phyloP scores from a whole-genome alignment of 805 yeast genomes.

The Osmozyma mogii region DNA sequence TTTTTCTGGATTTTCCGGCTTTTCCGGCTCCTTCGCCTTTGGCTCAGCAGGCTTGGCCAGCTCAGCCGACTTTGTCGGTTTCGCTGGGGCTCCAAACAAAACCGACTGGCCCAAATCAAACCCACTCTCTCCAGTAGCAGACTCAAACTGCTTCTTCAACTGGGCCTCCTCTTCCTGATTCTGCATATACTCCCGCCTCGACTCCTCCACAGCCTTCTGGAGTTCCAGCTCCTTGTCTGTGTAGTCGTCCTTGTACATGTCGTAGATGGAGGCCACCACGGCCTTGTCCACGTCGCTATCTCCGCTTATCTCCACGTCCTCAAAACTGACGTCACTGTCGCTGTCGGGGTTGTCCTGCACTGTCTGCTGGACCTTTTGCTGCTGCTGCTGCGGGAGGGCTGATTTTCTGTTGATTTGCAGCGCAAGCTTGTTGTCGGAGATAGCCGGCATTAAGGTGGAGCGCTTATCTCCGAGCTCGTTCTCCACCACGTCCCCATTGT shows the following conservation, averaged over 20 bases:
- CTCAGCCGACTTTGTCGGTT: background rate
- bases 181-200: background rate
- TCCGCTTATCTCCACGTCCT: constrained; percentile 14
- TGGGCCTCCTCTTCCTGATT: constrained; percentile 11
- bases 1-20: constrained; percentile 13
- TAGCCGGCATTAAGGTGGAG: background rate
- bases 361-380: constrained; percentile 1
- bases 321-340: constrained; percentile 14
- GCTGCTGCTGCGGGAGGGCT: background rate
- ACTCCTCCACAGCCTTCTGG: background rate
- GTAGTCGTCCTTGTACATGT: constrained; percentile 15
- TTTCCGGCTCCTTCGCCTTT: constrained; percentile 1
- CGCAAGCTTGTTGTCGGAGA: background rate
- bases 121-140: background rate
- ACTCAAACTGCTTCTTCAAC: background rate
- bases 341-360: constrained; percentile 4
- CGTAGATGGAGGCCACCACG: constrained; percentile 30
- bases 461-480: constrained; percentile 1
- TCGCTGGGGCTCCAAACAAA: constrained; percentile 10
- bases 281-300: constrained; percentile 19
- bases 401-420: background rate
- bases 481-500: constrained; percentile 17
- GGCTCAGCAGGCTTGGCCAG: too few species aligned
- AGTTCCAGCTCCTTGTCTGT: constrained; percentile 2
- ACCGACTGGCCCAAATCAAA: constrained; percentile 16